Conservation (phyloP, 2,329 filamentous ascomycete genomes). For the Exophiala sp. region DNA sequence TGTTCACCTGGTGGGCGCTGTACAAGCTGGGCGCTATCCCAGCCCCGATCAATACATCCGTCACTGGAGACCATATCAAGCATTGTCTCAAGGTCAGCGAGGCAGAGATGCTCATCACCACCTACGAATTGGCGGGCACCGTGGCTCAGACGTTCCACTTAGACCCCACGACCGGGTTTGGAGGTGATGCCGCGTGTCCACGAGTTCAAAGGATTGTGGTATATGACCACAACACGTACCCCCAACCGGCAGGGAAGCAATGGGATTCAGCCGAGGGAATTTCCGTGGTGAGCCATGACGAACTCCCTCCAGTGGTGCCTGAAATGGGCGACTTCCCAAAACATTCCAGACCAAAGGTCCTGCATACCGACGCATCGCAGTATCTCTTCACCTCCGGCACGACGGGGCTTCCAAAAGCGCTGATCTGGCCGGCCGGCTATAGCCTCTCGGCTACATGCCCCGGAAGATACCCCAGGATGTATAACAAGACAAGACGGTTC, state of each 20-base stretch:
- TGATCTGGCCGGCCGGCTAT: constrained; percentile 19
- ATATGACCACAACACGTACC: constrained; percentile 20
- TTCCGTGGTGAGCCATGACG: constrained; percentile 8
- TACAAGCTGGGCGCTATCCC: constrained; percentile 48
- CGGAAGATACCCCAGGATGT: constrained; percentile 31
- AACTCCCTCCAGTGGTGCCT: constrained; percentile 12
- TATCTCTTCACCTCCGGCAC: constrained; percentile 38
- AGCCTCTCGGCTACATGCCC: constrained; percentile 6
- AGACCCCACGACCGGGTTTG: too few species aligned
- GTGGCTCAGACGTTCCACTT: constrained; percentile 4
- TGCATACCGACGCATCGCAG: constrained; percentile 16
- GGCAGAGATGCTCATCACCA: constrained; percentile 46
- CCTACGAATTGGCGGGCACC: constrained; percentile 10
- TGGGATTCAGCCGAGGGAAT: neutral
- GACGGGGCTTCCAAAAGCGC: constrained; percentile 28
- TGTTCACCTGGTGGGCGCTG: constrained; percentile 41
- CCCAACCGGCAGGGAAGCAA: neutral
- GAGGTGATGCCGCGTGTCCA: constrained; percentile 7
- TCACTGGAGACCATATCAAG: constrained; percentile 56
- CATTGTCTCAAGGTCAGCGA: constrained; percentile 59
- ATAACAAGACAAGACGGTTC: constrained; percentile 42
- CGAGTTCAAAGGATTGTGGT: constrained; percentile 5
- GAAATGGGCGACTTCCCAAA: constrained; percentile 21
- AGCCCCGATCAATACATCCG: constrained; percentile 60
- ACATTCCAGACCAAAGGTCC: constrained; percentile 14